Evolutionary conservation across 768 basidiomycete genomes (phyloP).

Genomic region (Dacryopinax spathularia): DNA sequence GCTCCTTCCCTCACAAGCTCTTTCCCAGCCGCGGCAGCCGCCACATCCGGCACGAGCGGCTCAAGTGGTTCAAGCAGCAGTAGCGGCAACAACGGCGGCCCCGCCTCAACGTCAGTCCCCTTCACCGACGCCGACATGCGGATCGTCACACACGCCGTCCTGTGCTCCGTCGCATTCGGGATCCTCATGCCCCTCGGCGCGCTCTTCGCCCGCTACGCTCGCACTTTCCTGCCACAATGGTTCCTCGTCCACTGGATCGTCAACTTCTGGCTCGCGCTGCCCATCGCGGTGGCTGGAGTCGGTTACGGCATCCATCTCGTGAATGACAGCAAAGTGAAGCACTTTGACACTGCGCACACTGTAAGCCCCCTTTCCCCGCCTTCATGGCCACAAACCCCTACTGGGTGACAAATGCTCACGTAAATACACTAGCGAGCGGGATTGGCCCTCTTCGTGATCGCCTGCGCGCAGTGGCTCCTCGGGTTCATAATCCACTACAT

Average conservation of each 20-base stretch:
- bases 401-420: too few relatives aligned
- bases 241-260: slow-evolving; percentile 39
- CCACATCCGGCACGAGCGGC: too few relatives aligned
- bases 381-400: not conserved
- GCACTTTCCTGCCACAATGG: slow-evolving; percentile 39
- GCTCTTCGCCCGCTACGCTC: slow-evolving; percentile 39
- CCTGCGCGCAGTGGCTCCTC: slow-evolving; percentile 34
- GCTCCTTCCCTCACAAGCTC: slow-evolving; percentile 5
- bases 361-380: slow-evolving; percentile 17
- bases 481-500: slow-evolving; percentile 42
- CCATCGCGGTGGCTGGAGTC: slow-evolving; percentile 8
- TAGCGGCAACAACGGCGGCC: slow-evolving; percentile 3
- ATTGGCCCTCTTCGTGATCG: slow-evolving; percentile 35
- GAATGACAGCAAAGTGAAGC: slow-evolving; percentile 10
- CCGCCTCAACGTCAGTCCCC: not conserved
- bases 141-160: slow-evolving; percentile 41
- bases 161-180: slow-evolving; percentile 38
- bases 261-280: slow-evolving; percentile 31
- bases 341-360: slow-evolving; percentile 38
- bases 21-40: not conserved
- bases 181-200: slow-evolving; percentile 40
- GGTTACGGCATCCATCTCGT: not conserved
- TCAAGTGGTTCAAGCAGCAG: not conserved
- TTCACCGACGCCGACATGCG: slow-evolving; percentile 13
- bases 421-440: slow-evolving; percentile 30